Evolutionary conservation across 257 asterid genomes (phyloP).

Genomic region (Solanum piurae): DNA sequence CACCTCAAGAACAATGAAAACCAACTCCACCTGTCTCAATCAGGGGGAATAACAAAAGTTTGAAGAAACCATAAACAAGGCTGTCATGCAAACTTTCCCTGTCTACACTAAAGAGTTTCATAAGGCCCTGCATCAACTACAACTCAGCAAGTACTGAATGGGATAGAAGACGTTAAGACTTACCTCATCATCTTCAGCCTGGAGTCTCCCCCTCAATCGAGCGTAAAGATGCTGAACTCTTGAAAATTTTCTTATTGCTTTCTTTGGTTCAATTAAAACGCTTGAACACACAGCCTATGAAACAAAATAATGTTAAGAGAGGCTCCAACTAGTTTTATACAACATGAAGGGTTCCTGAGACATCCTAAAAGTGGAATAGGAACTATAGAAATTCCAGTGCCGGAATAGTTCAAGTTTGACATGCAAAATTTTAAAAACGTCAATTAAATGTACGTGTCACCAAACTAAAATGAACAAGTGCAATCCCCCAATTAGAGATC

Average conservation of each 20-base stretch:
- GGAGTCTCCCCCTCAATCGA: slow-evolving; percentile 54
- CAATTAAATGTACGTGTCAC: not conserved
- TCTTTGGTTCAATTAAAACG: slow-evolving; percentile 59
- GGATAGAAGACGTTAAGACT: not conserved
- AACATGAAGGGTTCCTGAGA: not conserved
- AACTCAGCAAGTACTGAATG: not conserved
- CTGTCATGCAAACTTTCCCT: not conserved
- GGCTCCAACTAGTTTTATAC: not conserved
- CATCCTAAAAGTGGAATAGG: not conserved
- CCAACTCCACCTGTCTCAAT: not conserved
- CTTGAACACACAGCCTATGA: slow-evolving; percentile 58
- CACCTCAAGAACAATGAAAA: not conserved
- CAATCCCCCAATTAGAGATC: not conserved
- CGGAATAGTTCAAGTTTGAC: not conserved
- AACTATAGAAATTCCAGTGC: not conserved
- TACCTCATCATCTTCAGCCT: slow-evolving; percentile 84
- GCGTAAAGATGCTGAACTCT: slow-evolving; percentile 95
- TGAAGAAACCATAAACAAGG: slow-evolving; percentile 51
- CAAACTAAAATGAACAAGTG: not conserved
- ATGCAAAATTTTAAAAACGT: not conserved
- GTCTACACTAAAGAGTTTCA: not conserved
- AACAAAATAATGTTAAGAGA: not conserved
- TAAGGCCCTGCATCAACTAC: not conserved
- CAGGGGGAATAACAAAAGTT: not conserved
- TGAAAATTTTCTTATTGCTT: slow-evolving; percentile 70